phyloP scores from a whole-genome alignment of 2,329 filamentous ascomycete species.

The Sclerotinia minor region DNA sequence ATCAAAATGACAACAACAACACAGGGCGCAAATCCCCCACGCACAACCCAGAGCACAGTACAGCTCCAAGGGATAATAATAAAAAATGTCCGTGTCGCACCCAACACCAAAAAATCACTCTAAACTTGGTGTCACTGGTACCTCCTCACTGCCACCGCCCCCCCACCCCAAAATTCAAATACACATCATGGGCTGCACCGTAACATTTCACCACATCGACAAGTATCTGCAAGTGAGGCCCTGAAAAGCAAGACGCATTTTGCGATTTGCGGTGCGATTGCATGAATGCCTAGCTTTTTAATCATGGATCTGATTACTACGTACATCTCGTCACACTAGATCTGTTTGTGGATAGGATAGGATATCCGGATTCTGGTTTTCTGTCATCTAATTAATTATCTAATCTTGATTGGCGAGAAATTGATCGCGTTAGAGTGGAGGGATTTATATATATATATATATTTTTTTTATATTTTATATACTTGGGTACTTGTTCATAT shows the following conservation, averaged over 20 bases:
- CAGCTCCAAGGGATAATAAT: neutral
- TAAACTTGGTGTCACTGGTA: neutral
- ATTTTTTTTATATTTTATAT: no score
- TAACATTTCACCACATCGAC: neutral
- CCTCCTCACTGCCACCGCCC: slow-evolving; percentile 12
- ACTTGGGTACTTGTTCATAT: neutral
- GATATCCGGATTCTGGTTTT: neutral
- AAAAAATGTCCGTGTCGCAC: slow-evolving; percentile 5
- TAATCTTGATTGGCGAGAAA: neutral
- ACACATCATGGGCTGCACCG: neutral
- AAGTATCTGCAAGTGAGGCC: neutral
- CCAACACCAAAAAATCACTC: neutral
- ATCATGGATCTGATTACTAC: slow-evolving; percentile 5
- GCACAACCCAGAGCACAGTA: neutral
- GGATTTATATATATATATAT: neutral
- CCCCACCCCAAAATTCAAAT: neutral
- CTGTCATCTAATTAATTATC: slow-evolving; percentile 2
- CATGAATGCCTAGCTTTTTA: neutral
- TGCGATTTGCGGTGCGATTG: neutral
- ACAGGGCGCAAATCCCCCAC: slow-evolving; percentile 8
- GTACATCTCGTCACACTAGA: neutral
- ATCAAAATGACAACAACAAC: slow-evolving; percentile 2
- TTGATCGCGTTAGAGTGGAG: neutral
- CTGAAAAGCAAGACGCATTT: neutral
- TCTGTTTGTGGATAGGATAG: neutral